Conservation (phyloP, 306 rosid species). For the Leucaena leucocephala region DNA sequence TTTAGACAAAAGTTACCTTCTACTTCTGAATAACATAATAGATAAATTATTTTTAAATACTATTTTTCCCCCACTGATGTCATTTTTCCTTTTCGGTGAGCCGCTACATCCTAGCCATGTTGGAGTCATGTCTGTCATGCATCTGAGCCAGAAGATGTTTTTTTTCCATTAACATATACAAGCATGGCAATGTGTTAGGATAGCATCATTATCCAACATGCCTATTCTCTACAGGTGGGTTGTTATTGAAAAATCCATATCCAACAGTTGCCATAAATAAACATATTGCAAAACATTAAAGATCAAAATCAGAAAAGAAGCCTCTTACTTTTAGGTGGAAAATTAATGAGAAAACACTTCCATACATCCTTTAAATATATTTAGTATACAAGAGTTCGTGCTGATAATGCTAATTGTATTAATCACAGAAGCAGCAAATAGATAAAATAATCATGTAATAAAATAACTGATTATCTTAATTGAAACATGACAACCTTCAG, state of each 20-base stretch:
- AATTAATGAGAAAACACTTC: not conserved
- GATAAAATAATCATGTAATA: not conserved
- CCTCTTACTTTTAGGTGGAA: slow-evolving; percentile 13
- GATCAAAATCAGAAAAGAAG: slow-evolving; percentile 24
- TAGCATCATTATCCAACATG: not conserved
- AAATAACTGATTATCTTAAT: not conserved
- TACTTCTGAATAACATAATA: not conserved
- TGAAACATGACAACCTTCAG: slow-evolving; percentile 19
- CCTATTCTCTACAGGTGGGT: not conserved
- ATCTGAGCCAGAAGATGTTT: not conserved
- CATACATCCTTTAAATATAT: not conserved
- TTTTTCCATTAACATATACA: not conserved
- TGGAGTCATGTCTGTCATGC: not conserved
- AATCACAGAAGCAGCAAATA: not conserved
- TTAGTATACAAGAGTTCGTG: slow-evolving; percentile 16
- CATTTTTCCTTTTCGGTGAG: not conserved
- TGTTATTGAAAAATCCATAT: not conserved
- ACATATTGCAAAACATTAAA: slow-evolving; percentile 27
- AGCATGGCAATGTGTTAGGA: not conserved
- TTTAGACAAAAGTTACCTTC: not conserved
- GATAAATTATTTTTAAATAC: too few species aligned
- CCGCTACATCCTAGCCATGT: not conserved
- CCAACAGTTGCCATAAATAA: slow-evolving; percentile 11
- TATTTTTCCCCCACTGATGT: not conserved
- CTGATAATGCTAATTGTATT: slow-evolving; percentile 22